Percentiles rank a stretch among this genome's conserved stretches.
Conservation (phyloP, 768 basidiomycete species). For the Phallus indusiatus region DNA sequence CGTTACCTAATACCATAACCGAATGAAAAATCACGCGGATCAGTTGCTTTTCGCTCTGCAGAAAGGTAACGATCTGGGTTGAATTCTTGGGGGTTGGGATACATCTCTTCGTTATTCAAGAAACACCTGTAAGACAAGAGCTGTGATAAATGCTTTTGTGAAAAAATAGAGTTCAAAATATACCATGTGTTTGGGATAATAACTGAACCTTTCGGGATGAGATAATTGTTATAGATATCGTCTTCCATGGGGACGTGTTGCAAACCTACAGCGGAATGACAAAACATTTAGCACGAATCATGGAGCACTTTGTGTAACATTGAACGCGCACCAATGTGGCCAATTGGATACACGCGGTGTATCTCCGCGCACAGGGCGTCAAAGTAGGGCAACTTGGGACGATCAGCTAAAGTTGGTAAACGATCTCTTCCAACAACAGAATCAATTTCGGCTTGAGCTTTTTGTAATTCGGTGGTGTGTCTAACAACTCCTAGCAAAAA, state of each 20-base stretch:
- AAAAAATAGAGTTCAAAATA: background rate
- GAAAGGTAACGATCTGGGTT: background rate
- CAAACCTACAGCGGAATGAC: background rate
- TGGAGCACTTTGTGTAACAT: background rate
- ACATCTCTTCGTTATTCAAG: background rate
- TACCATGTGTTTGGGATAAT: conserved; percentile 55
- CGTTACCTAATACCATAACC: background rate
- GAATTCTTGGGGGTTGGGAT: background rate
- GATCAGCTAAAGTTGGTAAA: background rate
- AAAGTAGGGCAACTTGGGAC: background rate
- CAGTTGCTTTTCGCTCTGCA: background rate
- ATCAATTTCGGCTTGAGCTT: background rate
- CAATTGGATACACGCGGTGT: background rate
- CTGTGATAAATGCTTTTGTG: background rate
- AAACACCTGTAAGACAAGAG: background rate
- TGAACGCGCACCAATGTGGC: background rate
- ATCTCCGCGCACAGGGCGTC: background rate
- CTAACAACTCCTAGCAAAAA: background rate
- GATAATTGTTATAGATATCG: conserved; percentile 30
- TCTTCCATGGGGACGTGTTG: background rate
- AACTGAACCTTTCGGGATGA: conserved; percentile 48
- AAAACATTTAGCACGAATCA: background rate
- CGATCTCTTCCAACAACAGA: background rate
- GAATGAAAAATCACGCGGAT: background rate
- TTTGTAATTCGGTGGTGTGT: background rate